Base-by-base conservation (phyloP, 202 grass and related monocot genomes). In the Zoysia matrella region DNA sequence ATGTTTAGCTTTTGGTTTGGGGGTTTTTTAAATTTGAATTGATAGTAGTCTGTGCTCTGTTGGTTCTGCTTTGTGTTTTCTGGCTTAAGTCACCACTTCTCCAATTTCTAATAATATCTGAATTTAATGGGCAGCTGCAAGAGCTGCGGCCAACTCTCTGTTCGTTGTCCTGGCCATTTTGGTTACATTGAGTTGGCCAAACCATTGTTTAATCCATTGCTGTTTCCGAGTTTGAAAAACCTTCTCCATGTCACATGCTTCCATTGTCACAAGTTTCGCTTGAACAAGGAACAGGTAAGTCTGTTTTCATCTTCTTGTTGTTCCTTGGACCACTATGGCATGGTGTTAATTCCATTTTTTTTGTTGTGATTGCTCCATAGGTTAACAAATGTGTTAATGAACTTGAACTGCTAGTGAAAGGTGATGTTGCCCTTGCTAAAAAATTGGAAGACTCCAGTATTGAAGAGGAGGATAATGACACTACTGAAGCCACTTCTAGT, bases 141-240 rank as follows among this genome's bases (percentile, higher is more conserved):
- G 79, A 86, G 86, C 74, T 98, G 95, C 69, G 90, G 86, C 70
- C 90, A 93, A 76, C 54, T 80, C 52, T 88, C 90, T 36, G 41
- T 40, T 81, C 69, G 62, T 52, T 98, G 95, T 85, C 85, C 95
- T 11, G 95, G 95, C 30, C 95, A 98, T 74, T 98, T 91, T 67
- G 95, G 95, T 81, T 92, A 95, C 67, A 95, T 98, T 60, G 92
- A 98, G 74, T 78, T 98, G 68, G 80, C 86, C 63, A 91, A 84
- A 78, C 64, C 60, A 11, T 54, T 98, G 77, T 95, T 88, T 80
- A 95, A 95, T 72, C 95, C 95, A 56, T 88, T 98, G 73, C 69
- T 98, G 5, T 98, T 98, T 65, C 66, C 7, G 61, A 93, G 47
- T 57, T 79, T 98, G 42, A 81, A 78, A 84, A 78, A 53, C 68